Evolutionary conservation across 2,329 filamentous ascomycete genomes (phyloP), one percentile per base, ranked within the genome.

Genomic region (Aspergillus eucalypticola): DNA sequence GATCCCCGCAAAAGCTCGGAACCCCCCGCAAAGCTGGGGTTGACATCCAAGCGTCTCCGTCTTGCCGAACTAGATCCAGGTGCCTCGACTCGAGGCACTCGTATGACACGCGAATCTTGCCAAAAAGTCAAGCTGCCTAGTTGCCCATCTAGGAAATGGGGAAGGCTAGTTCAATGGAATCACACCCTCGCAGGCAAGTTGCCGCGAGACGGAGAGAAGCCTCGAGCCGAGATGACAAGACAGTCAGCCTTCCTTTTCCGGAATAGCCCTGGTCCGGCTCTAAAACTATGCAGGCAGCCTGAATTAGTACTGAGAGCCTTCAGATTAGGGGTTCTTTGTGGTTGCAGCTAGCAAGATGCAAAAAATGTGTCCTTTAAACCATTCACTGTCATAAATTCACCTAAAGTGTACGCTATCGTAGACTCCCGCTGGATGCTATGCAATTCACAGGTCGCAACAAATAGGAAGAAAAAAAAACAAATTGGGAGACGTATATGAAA

Each of bases 351-450:
- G 32, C 5, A 11, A 35, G 32, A 35, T 35, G 32, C 10, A 17
- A 19, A 44, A 19, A 13, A 11, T 17, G n/a, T 23, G 25, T 17
- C 6, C 0, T 23, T 15, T 19, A 54, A 32, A 5, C 21, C 17
- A 29, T 19, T 44, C n/a, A 32, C 19, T 27, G 29, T 55, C 39
- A 35, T 21, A 46, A 46, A 21, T 25, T 10, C 17, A 32, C 39
- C 23, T 15, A 27, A 27, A 55, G 42, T n/a, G 46, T 44, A 55
- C 21, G 23, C 39, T 44, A 25, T 55, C 27, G n/a, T 29, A 8
- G 44, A 55, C 53, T 55, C 53, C 53, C 53, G 53, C 53, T 46
- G 25, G 23, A 27, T 46, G 53, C 53, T 46, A 55, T 55, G 53
- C 53, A 46, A 29, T 32, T 13, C n/a, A 55, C 10, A 55, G 8